Conservation (phyloP, 1,284 basidiomycete species). For the Moesziomyces sp. region DNA sequence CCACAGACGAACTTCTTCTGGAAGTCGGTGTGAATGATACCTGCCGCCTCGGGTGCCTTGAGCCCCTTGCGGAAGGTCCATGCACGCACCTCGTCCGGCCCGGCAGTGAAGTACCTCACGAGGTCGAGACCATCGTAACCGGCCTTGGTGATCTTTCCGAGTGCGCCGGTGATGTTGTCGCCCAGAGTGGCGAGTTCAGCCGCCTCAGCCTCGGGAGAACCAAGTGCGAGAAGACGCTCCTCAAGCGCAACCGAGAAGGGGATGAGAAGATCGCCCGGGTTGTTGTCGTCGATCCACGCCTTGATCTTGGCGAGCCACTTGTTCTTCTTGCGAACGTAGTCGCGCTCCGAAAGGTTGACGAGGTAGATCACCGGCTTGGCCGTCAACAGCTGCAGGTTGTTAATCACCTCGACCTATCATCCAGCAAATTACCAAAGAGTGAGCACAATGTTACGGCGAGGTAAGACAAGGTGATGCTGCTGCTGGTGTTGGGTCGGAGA, state of each 20-base stretch:
- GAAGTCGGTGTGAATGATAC: slow-evolving; percentile 95
- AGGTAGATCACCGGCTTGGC: slow-evolving; percentile 99
- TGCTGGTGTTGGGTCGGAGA: slow-evolving; percentile 9
- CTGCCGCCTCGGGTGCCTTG: slow-evolving; percentile 95
- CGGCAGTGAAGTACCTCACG: slow-evolving; percentile 81
- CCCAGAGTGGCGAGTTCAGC: slow-evolving; percentile 62
- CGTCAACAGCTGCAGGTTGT: slow-evolving; percentile 88
- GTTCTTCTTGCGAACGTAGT: slow-evolving; percentile 98
- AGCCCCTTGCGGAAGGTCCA: slow-evolving; percentile 96
- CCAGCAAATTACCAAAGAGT: neutral
- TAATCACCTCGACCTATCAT: slow-evolving; percentile 92
- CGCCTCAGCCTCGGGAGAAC: slow-evolving; percentile 56
- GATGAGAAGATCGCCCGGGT: slow-evolving; percentile 93
- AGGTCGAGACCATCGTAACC: slow-evolving; percentile 66
- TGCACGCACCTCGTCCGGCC: slow-evolving; percentile 91
- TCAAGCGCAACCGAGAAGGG: slow-evolving; percentile 97
- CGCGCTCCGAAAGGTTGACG: slow-evolving; percentile 94
- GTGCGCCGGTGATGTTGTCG: slow-evolving; percentile 60
- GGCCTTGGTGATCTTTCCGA: slow-evolving; percentile 66
- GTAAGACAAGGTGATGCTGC: neutral
- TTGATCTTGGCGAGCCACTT: slow-evolving; percentile 99
- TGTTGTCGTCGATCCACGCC: slow-evolving; percentile 96
- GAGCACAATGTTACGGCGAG: neutral
- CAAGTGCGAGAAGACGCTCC: slow-evolving; percentile 79
- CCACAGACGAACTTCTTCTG: slow-evolving; percentile 99